A percentile compares a stretch with the other conserved stretches of the same genome.
phyloP scores from a whole-genome alignment of 192 early-diverging fungal species.

The Mortierella hygrophila region DNA sequence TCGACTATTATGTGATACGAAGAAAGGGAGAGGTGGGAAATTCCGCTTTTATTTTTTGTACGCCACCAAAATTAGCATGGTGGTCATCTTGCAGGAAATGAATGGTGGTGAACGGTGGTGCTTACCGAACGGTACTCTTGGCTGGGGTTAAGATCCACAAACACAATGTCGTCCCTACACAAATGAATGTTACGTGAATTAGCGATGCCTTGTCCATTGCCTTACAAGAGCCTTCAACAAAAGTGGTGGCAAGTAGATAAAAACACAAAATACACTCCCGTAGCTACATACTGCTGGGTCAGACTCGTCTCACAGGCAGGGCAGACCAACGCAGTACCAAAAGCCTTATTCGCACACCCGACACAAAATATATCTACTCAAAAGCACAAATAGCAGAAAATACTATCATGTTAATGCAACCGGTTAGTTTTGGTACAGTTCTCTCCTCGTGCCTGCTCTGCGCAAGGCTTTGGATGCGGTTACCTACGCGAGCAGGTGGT shows the following conservation, averaged over 20 bases:
- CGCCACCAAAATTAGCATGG: not conserved
- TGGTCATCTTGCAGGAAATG: not conserved
- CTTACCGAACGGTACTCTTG: conserved; percentile 76
- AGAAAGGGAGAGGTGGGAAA: too few species aligned
- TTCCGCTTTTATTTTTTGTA: not conserved
- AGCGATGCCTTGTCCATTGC: not conserved
- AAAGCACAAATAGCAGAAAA: not conserved
- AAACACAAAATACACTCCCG: not conserved
- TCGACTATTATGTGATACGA: conserved; percentile 43
- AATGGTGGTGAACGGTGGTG: not conserved
- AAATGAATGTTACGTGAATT: not conserved
- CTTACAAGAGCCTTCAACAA: too few species aligned
- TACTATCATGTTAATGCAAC: too few species aligned
- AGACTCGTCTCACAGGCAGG: conserved; percentile 73
- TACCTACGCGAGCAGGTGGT: conserved; percentile 79
- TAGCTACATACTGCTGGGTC: conserved; percentile 57
- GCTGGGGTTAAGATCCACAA: conserved; percentile 67
- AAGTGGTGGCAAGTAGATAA: not conserved
- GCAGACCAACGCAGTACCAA: conserved; percentile 65
- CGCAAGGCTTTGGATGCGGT: not conserved
- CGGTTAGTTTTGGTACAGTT: not conserved
- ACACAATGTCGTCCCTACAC: conserved; percentile 66
- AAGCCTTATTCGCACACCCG: conserved; percentile 65
- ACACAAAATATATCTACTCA: conserved; percentile 78
- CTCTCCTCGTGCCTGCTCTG: not conserved